Evolutionary conservation across 345 rosid genomes (phyloP).

Genomic region (Trapa bicornis): DNA sequence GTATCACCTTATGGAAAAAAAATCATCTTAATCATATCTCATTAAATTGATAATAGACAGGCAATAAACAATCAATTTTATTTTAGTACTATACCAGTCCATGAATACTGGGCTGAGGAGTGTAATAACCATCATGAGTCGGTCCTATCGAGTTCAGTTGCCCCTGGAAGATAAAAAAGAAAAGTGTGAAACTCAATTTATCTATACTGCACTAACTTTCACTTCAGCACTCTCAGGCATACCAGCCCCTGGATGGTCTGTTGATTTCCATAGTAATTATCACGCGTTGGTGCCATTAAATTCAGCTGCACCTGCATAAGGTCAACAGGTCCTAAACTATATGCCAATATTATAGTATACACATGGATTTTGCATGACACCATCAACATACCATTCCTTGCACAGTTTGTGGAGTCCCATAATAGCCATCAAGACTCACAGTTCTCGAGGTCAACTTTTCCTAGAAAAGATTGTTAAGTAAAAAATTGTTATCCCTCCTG

Average conservation of each 20-base stretch:
- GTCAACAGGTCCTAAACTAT: neutral
- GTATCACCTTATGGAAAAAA: too few relatives aligned
- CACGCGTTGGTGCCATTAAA: conserved; percentile 51
- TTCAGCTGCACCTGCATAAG: conserved; percentile 40
- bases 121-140: conserved; percentile 40
- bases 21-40: too few relatives aligned
- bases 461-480: conserved; percentile 14
- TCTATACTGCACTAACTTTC: neutral
- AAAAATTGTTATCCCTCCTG: neutral
- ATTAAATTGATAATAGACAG: neutral
- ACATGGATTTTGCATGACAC: neutral
- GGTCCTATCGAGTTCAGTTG: conserved; percentile 47
- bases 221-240: conserved; percentile 2
- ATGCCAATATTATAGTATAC: neutral
- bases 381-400: conserved; percentile 34
- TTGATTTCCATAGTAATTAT: conserved; percentile 39
- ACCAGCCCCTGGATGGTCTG: conserved; percentile 50
- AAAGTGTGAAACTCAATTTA: neutral
- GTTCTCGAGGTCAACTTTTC: conserved; percentile 35
- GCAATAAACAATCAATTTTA: neutral
- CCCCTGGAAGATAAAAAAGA: conserved; percentile 22
- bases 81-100: conserved; percentile 26
- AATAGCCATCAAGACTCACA: conserved; percentile 35
- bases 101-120: conserved; percentile 38
- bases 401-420: conserved; percentile 31